These are phyloP conservation scores for Gaertneriomyces semiglobifer DNA, from an alignment of 192 early-diverging fungal genomes.

Conservation along the genomic window DNA sequence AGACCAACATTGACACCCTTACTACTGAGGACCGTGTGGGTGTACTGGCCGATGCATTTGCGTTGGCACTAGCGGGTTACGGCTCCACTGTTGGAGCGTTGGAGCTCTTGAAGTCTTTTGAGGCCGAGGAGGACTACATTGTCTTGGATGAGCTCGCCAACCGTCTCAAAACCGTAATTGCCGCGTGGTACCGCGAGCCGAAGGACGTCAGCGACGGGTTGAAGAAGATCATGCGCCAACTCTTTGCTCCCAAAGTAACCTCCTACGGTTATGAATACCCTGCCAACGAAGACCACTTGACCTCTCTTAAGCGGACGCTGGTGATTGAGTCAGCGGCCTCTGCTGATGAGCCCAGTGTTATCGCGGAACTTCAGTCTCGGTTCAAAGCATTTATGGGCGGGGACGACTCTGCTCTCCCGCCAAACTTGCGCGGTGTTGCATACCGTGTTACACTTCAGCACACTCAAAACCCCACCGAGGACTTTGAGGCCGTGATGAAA, in stretches of 20 bases:
- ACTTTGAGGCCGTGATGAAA: constrained; percentile 41
- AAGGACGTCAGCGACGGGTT: constrained; percentile 59
- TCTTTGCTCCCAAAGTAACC: constrained; percentile 73
- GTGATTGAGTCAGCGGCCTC: constrained; percentile 68
- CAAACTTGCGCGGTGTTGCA: constrained; percentile 62
- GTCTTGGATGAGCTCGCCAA: constrained; percentile 56
- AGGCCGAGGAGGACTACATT: constrained; percentile 76
- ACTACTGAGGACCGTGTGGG: constrained; percentile 73
- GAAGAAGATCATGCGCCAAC: constrained; percentile 58
- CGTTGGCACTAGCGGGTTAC: constrained; percentile 74
- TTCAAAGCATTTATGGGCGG: constrained; percentile 63
- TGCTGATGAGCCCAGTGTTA: constrained; percentile 58
- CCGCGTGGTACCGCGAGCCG: constrained; percentile 67
- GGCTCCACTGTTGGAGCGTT: constrained; percentile 71
- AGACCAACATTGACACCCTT: constrained; percentile 41
- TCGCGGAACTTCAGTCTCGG: constrained; percentile 65
- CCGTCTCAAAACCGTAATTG: constrained; percentile 58
- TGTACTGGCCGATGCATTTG: constrained; percentile 77
- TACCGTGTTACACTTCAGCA: constrained; percentile 64
- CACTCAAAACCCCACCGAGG: constrained; percentile 28
- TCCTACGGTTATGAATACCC: constrained; percentile 76
- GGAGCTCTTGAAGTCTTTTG: constrained; percentile 67
- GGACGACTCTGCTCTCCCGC: constrained; percentile 63
- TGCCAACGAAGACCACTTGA: constrained; percentile 68
- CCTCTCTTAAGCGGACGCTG: constrained; percentile 70